These are phyloP conservation scores for Isoetes taiwanensis DNA, from an alignment of 75 land plant species.

Conservation along the genomic window DNA sequence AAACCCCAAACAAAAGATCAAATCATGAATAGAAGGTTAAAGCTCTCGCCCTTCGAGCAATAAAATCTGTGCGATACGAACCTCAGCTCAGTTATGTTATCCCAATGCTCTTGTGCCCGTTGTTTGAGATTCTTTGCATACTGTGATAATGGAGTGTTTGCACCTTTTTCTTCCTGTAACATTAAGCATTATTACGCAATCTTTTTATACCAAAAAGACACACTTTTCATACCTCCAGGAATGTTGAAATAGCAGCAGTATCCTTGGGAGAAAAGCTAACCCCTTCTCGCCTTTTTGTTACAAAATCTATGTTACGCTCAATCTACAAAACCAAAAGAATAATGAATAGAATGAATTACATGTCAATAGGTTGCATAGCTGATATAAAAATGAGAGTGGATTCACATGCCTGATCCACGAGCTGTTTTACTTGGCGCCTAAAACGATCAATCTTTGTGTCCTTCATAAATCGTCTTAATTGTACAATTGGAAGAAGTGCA, in stretches of 20 bases:
- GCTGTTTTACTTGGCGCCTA: slow-evolving; percentile 55
- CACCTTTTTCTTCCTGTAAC: slow-evolving; percentile 52
- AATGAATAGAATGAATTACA: neutral
- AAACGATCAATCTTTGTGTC: slow-evolving; percentile 74
- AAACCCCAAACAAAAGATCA: neutral
- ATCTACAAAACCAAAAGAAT: slow-evolving; percentile 30
- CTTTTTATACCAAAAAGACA: neutral
- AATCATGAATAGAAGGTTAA: neutral
- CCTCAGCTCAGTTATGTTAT: slow-evolving; percentile 54
- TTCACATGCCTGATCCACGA: slow-evolving; percentile 57
- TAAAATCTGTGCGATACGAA: too few relatives aligned
- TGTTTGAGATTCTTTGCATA: slow-evolving; percentile 33
- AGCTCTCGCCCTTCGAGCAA: neutral
- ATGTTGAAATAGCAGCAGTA: slow-evolving; percentile 38
- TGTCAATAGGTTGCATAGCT: neutral
- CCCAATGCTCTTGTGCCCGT: slow-evolving; percentile 43
- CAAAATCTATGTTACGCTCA: slow-evolving; percentile 52
- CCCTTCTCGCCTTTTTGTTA: slow-evolving; percentile 36
- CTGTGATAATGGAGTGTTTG: slow-evolving; percentile 44
- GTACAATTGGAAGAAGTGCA: slow-evolving; percentile 59
- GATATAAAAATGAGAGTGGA: neutral
- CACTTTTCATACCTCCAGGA: slow-evolving; percentile 54
- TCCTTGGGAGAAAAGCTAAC: slow-evolving; percentile 75
- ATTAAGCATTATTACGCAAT: too few relatives aligned
- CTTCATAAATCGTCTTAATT: slow-evolving; percentile 65